Evolutionary conservation across 164 flowering plant genomes (phyloP), one percentile per base, ranked within the genome.

Genomic region (Taxillus chinensis): DNA sequence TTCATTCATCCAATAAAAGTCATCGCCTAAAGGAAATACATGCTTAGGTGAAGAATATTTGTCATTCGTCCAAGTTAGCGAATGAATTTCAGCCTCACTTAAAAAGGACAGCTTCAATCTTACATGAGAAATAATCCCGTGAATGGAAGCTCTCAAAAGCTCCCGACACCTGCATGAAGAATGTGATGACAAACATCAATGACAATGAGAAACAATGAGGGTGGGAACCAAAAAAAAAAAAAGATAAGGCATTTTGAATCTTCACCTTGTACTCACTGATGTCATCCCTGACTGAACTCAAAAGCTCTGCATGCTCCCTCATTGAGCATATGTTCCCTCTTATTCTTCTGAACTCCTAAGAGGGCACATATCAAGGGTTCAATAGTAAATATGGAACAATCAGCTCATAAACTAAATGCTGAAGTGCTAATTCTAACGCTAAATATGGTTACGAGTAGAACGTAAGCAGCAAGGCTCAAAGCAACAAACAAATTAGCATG

Each of bases 261-360:
- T 51, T 78, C 66, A 92, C 98, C 93, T 87, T 92, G 74, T 85
- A 86, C 70, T 92, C 98, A 71, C 86, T 90, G 60, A 92, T 90
- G 72, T 92, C 98, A 78, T 90, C 98, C 74, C 96, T 80, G 50
- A 92, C 98, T 51, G 96, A 92, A 81, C 80, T 90, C 16, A 92
- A 79, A 73, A 92, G 98, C 71, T 89, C 96, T 53, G 98, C 96
- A 68, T 90, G 98, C 76, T 92, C 98, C 77, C 75, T 86, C 96
- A 88, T 82, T 66, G 98, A 87, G 72, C 64, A 86, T 67, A 90
- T 92, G 65, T 90, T 92, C 58, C 92, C 95, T 75, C 84, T 92
- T 66, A 75, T 92, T 49, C 96, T 80, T 75, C 80, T 80, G 64
- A 87, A 92, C 75, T 92, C 98, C 98, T 92, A 63, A 39, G 43